Evolutionary conservation across 1,284 basidiomycete genomes (phyloP), one percentile per base, ranked within the genome.

Genomic region (Pterulicium gracile): DNA sequence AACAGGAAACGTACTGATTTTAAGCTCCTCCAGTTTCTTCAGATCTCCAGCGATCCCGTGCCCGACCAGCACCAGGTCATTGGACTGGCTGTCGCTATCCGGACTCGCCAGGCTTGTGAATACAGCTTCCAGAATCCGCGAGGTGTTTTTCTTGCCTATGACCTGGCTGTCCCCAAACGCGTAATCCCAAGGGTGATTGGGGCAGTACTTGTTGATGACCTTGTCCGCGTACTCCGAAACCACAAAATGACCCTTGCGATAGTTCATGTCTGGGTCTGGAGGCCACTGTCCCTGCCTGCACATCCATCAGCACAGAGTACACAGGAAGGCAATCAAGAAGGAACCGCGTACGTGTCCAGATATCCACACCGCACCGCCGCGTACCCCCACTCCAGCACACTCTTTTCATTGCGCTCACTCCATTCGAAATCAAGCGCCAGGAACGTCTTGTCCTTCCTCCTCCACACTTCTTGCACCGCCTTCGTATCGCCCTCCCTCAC

Each of bases 201-300:
- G 77, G 54, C 64, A 66, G 42, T 74, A 62, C 58, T 72, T 82
- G 59, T 85, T 84, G 45, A 71, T 60, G 39, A 72, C 68, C 55
- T 75, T 85, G 62, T 88, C 82, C n/a, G 77, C 72, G 58, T 87
- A 82, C 56, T 91, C 88, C 21, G 75, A 69, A 24, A 88, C 73
- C 49, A 91, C 77, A 54, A 81, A 88, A 58, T 91, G 88, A 0
- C 88, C 85, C 58, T 85, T 86, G 49, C 84, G 75, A 59, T 90
- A 92, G 58, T 92, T 90, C 27, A 72, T 70, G 50, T 82, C 79
- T 1, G 88, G 86, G 15, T 75, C 65, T 17, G 88, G 89, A 2
- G 88, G 88, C 88, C 88, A 92, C 44, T 79, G 75, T 3, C 75
- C 75, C 3, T 67, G 69, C 39, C 88, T 90, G 56, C 20, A 55